Conservation (phyloP, 805 yeast species). For the Priceomyces fermenticarens region DNA sequence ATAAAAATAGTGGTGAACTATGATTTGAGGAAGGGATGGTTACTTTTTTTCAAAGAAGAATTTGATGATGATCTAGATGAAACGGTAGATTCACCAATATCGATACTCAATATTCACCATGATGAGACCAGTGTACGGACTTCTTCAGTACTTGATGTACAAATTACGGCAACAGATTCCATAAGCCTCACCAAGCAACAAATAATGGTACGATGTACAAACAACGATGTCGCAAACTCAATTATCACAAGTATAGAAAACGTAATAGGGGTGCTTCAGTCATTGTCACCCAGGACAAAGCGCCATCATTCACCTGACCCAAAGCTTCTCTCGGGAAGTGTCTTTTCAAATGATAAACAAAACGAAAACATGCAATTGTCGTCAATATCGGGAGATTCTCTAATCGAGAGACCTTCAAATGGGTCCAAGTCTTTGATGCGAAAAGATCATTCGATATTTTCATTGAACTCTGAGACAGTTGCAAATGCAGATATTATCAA, state of each 20-base stretch:
- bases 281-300: background rate
- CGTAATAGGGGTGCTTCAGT: conserved; percentile 21
- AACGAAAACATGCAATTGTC: too few species aligned
- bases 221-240: conserved; percentile 21
- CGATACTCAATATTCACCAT: conserved; percentile 28
- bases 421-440: background rate
- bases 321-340: conserved; percentile 4
- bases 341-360: background rate
- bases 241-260: conserved; percentile 25
- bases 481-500: conserved; percentile 16
- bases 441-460: conserved; percentile 16
- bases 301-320: too few species aligned
- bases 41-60: conserved; percentile 40
- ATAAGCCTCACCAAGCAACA: conserved; percentile 24
- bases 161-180: conserved; percentile 30
- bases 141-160: conserved; percentile 40
- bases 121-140: conserved; percentile 23
- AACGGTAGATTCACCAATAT: conserved; percentile 32
- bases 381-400: too few species aligned
- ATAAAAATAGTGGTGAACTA: conserved; percentile 38
- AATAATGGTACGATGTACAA: conserved; percentile 33
- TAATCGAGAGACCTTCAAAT: too few species aligned
- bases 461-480: conserved; percentile 18
- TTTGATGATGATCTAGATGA: conserved; percentile 27
- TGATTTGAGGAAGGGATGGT: conserved; percentile 32